phyloP scores from a whole-genome alignment of 305 asterid species.

The Fraxinus xanthoxyloides region DNA sequence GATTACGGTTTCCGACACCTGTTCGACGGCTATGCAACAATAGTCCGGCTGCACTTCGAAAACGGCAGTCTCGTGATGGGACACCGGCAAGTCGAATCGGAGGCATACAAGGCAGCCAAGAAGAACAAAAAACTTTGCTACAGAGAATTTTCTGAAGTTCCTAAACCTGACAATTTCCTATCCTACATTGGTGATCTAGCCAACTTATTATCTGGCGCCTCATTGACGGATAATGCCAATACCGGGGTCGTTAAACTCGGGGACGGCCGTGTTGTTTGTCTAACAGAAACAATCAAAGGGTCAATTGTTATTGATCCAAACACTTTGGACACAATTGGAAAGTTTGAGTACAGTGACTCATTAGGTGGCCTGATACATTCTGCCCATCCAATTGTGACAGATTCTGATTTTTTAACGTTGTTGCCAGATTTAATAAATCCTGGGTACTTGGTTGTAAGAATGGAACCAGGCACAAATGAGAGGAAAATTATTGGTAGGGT shows the following conservation, averaged over 20 bases:
- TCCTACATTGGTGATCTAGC: conserved; percentile 82
- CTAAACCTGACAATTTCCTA: conserved; percentile 65
- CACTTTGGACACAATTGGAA: conserved; percentile 66
- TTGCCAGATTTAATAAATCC: conserved; percentile 79
- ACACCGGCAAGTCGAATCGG: conserved; percentile 85
- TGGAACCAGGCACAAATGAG: conserved; percentile 77
- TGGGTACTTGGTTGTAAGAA: conserved; percentile 71
- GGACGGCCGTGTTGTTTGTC: conserved; percentile 86
- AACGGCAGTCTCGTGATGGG: conserved; percentile 62
- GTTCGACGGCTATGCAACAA: conserved; percentile 93
- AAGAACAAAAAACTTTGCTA: conserved; percentile 64
- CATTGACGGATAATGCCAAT: conserved; percentile 86
- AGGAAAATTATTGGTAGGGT: conserved; percentile 80
- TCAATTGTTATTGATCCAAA: conserved; percentile 65
- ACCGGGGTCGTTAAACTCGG: conserved; percentile 86
- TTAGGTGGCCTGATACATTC: conserved; percentile 80
- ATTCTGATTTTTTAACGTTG: conserved; percentile 54
- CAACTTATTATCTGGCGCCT: conserved; percentile 75
- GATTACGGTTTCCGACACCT: conserved; percentile 89
- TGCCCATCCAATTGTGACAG: conserved; percentile 95
- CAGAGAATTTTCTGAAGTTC: conserved; percentile 85
- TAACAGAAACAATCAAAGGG: conserved; percentile 87
- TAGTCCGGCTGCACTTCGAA: conserved; percentile 75
- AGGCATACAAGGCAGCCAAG: conserved; percentile 78
- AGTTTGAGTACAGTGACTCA: conserved; percentile 58